A percentile compares a stretch with the other conserved stretches of the same genome.
Conservation (phyloP, 257 asterid genomes). For the Asclepias syriaca region DNA sequence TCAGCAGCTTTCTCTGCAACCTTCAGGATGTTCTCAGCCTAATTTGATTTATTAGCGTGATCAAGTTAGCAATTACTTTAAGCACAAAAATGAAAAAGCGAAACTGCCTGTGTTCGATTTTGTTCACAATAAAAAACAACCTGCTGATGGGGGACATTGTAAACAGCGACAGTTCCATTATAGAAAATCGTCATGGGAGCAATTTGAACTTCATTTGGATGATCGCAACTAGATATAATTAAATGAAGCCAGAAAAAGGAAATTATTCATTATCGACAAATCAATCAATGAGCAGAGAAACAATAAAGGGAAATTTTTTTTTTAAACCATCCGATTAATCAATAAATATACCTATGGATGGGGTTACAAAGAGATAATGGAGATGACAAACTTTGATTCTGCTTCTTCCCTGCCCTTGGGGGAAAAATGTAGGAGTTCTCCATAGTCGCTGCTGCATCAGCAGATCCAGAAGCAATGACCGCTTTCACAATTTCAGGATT, state of each 20-base stretch:
- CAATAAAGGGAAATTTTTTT: too few species aligned
- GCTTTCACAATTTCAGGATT: slow-evolving; percentile 48
- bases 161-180: slow-evolving; percentile 15
- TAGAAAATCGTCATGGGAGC: slow-evolving; percentile 20
- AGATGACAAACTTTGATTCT: not conserved
- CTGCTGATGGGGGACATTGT: slow-evolving; percentile 14
- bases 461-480: slow-evolving; percentile 7
- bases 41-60: not conserved
- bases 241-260: not conserved
- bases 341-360: not conserved
- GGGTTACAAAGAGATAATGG: not conserved
- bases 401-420: not conserved
- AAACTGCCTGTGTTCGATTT: not conserved
- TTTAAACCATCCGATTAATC: too few species aligned
- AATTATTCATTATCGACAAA: not conserved
- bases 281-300: not conserved
- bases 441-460: not conserved
- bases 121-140: not conserved
- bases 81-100: not conserved
- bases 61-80: not conserved
- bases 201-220: not conserved
- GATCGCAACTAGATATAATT: not conserved
- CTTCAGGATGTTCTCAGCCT: slow-evolving; percentile 15
- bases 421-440: not conserved
- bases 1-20: slow-evolving; percentile 2